Evolutionary conservation across 768 basidiomycete genomes (phyloP).

Genomic region (Chalciporus piperatus): DNA sequence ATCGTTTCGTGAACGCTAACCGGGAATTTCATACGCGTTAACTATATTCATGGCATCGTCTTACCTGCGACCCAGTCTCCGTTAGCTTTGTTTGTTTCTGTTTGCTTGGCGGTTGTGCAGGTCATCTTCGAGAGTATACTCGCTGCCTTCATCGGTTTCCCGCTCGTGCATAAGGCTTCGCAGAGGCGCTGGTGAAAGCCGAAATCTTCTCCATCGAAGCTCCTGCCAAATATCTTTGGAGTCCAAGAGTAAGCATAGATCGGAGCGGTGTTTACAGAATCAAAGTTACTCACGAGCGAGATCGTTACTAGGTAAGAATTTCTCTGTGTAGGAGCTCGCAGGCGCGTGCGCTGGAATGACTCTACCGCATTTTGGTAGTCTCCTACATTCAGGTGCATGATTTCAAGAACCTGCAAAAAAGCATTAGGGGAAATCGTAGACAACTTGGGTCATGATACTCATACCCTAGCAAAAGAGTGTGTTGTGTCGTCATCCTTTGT

Average conservation of each 20-base stretch:
- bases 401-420: slow-evolving; percentile 5
- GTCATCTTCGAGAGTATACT: neutral
- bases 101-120: neutral
- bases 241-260: neutral
- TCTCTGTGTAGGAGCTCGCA: neutral
- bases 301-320: neutral
- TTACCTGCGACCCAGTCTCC: neutral
- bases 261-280: neutral
- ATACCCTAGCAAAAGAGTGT: neutral
- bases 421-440: neutral
- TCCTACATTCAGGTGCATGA: neutral
- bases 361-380: neutral
- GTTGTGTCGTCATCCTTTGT: neutral
- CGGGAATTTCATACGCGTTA: neutral
- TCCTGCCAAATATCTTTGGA: slow-evolving; percentile 9
- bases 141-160: neutral
- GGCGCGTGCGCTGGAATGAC: neutral
- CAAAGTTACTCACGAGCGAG: neutral
- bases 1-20: neutral
- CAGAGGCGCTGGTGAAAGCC: slow-evolving; percentile 2
- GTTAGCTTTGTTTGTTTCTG: neutral
- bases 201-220: neutral
- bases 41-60: neutral
- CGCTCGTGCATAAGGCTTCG: slow-evolving; percentile 2
- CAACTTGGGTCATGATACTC: neutral